Evolutionary conservation across 352 stramenopile genomes (phyloP), one percentile per base, ranked within the genome.

Genomic region (Saprolegnia parasitica): DNA sequence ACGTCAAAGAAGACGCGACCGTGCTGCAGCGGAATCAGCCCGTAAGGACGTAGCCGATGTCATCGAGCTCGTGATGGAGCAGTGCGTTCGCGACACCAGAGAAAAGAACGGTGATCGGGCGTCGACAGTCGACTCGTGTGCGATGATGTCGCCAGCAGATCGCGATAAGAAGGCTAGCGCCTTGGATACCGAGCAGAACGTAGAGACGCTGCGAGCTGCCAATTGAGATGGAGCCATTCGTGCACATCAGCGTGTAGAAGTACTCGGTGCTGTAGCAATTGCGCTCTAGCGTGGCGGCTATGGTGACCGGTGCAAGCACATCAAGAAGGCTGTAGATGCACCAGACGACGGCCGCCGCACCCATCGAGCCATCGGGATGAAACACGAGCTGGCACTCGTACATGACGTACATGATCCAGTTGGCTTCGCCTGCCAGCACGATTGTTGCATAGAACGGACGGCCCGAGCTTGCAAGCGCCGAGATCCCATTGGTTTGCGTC

Each of bases 361-460:
- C 29, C 29, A 35, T 35, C 29, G 29, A 35, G 29, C 29, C 29
- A 35, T 35, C 29, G 2, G 29, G 29, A 5, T 35, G 29, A 5
- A 35, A 35, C 26, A 45, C 26, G 11, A 62, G 11, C 26, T 20
- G 20, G 20, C 37, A 11, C 11, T 63, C 55, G 26, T 23, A 21
- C 20, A 63, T 29, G 26, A 63, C 32, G 26, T 63, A 63, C 21
- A 24, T 45, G 8, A 63, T 18, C 55, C 55, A 63, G 11, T 23
- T 63, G 55, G 32, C 20, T 63, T 63, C 55, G 24, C 55, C 21
- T 6, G 55, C 55, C 5, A 63, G 15, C 10, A 63, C 23, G 13
- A 63, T 0, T 10, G 55, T 13, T 16, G 45, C 26, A 6, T 21
- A n/a, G 1, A 46, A 18, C 1, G 55, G 11, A 24, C 55, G 55